Evolutionary conservation across 2,329 filamentous ascomycete genomes (phyloP).

Genomic region (Ceratocystiopsis sp.): DNA sequence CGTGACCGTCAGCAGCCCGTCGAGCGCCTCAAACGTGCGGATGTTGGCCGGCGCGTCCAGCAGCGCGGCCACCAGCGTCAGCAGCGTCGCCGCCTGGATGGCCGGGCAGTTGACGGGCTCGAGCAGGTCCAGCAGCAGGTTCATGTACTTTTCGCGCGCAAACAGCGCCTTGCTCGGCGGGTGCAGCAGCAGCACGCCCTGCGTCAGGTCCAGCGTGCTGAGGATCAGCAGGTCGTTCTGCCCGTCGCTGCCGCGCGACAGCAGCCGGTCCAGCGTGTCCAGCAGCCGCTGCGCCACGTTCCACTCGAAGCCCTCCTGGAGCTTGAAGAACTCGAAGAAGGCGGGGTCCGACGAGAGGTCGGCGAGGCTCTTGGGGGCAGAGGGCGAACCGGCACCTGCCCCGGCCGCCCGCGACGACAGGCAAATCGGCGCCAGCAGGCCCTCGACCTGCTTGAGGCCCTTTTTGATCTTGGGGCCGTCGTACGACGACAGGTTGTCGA

Average conservation of each 20-base stretch:
- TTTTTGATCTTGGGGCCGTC: conserved; percentile 83
- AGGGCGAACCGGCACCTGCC: conserved; percentile 1
- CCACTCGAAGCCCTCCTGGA: conserved; percentile 96
- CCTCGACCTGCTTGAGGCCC: conserved; percentile 85
- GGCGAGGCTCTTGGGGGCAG: conserved; percentile 40
- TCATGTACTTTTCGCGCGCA: conserved; percentile 84
- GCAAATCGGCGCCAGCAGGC: conserved; percentile 85
- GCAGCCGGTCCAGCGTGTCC: conserved; percentile 22
- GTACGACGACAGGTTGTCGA: conserved; percentile 90
- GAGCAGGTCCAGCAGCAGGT: conserved; percentile 84
- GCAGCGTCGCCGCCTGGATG: conserved; percentile 77
- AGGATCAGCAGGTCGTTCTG: conserved; percentile 81
- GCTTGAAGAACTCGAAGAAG: conserved; percentile 87
- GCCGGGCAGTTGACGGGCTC: conserved; percentile 83
- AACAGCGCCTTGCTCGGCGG: conserved; percentile 80
- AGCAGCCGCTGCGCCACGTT: conserved; percentile 83
- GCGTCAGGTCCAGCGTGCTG: conserved; percentile 72
- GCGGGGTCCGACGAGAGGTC: conserved; percentile 69
- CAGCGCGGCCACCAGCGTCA: conserved; percentile 78
- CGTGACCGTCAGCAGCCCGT: conserved; percentile 81
- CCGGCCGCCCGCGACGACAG: conserved; percentile 35
- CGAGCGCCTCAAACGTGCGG: conserved; percentile 78
- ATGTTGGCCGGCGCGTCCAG: conserved; percentile 78
- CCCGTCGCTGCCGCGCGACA: conserved; percentile 24
- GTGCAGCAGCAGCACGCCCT: conserved; percentile 76